Evolutionary conservation across 2,329 filamentous ascomycete species (phyloP), one percentile per base, ranked within the genome.

Genomic region (Thielaviopsis euricoi): DNA sequence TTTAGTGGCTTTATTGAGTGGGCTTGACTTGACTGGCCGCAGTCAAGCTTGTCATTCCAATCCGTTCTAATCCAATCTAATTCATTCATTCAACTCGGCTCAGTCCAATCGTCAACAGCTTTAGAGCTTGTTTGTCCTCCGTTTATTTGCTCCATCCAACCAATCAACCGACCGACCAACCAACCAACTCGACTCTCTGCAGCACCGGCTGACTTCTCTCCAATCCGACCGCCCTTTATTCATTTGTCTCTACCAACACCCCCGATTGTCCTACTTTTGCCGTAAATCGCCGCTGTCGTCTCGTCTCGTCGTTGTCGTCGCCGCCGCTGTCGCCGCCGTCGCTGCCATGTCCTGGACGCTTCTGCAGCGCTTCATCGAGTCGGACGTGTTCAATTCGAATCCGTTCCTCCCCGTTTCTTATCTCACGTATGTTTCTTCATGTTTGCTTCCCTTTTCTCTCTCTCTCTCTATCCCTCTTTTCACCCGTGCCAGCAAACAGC

Each of bases 301-400:
- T n/a, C n/a, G n/a, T n/a, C n/a, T n/a, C n/a, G n/a, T n/a, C n/a
- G n/a, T n/a, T n/a, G 9, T 9, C 25, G 25, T 9, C 25, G 25
- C 40, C 66, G 70, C 71, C 75, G n/a, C n/a, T 23, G 43, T 19
- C 48, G 17, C 12, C 61, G 9, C 25, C 25, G 25, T 9, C 25
- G 25, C 40, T 66, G 70, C 71, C 75, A 85, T 84, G 83, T 86
- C 83, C 76, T 91, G 87, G 87, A 86, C 90, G 76, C 78, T 93
- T 75, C 80, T 93, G 70, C 86, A 88, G 77, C 83, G 87, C 73
- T 90, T 91, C 81, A 83, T 93, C 76, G 87, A 91, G 79, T 89
- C 86, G 76, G 87, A 93, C 77, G 86, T 93, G 76, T 93, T 93
- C 79, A 91, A 90, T 76, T 85, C 87, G 74, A 85, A 91, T 73